Evolutionary conservation across 1,139 yeast species (phyloP).

Genomic region (Wickerhamiella pararugosa): DNA sequence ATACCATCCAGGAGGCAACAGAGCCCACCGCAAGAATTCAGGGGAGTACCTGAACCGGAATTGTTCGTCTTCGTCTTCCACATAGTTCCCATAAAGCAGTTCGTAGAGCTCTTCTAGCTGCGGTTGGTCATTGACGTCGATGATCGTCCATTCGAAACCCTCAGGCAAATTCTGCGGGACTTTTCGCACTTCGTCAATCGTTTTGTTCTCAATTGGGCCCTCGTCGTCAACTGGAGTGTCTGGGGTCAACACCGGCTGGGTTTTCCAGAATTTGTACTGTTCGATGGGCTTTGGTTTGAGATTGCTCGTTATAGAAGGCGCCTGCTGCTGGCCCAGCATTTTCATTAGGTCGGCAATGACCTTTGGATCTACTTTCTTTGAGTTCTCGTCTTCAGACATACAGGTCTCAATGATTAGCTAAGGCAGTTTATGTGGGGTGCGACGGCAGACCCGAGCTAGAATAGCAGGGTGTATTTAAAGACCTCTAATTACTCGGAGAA

Average conservation of each 20-base stretch:
- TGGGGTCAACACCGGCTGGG: conserved; percentile 82
- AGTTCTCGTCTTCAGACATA: not conserved
- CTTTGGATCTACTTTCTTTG: conserved; percentile 5
- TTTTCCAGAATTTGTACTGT: conserved; percentile 93
- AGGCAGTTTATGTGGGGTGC: too few relatives aligned
- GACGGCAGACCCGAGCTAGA: not conserved
- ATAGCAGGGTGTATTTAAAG: not conserved
- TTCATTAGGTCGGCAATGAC: conserved; percentile 16
- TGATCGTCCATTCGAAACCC: conserved; percentile 79
- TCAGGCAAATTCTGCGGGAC: conserved; percentile 54
- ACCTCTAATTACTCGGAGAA: not conserved
- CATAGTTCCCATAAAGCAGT: conserved; percentile 74
- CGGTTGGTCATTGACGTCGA: conserved; percentile 45
- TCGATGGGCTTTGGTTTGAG: conserved; percentile 49
- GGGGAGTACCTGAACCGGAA: conserved; percentile 83
- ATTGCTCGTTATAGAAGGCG: conserved; percentile 22
- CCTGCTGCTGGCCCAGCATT: conserved; percentile 26
- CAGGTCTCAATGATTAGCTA: too few relatives aligned
- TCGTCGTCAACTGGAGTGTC: conserved; percentile 48
- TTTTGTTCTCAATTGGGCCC: conserved; percentile 73
- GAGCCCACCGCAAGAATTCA: conserved; percentile 81
- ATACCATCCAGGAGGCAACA: conserved; percentile 87
- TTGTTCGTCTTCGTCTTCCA: conserved; percentile 84
- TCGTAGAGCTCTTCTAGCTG: conserved; percentile 65
- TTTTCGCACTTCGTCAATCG: conserved; percentile 55